Evolutionary conservation across 1,139 yeast genomes (phyloP), one percentile per base, ranked within the genome.

Genomic region (Scheffersomyces titani): DNA sequence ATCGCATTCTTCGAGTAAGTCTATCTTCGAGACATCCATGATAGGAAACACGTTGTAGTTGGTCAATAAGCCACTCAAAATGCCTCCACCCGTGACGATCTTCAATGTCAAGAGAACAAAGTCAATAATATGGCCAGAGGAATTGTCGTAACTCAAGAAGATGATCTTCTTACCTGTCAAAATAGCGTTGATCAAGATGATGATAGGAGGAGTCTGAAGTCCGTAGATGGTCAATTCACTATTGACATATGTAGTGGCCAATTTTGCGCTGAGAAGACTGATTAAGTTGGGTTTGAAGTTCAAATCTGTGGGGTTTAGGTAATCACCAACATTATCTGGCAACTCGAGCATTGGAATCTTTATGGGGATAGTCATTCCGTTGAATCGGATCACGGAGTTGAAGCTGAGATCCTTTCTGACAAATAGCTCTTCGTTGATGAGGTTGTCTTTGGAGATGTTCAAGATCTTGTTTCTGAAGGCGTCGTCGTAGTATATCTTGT

Each of bases 21-120:
- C 89, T 24, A 84, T 83, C 61, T 86, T 85, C 45, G 87, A 82
- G 24, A 86, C 82, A 63, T 87, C 90, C 2, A 87, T 78, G 57
- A 86, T 84, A 1, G 90, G 90, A 65, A 85, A 86, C 5, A 87
- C 77, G 57, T 81, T 79, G 63, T 75, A 80, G 68, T 74, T 66
- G 64, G 73, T 74, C 40, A 81, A 70, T 47, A 84, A 68, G 9
- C 88, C 86, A 50, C 84, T 73, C 54, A 86, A 63, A 5, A 86
- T 76, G 2, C 89, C 89, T 1, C 87, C 88, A 1, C 89, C 89
- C 9, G 85, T 76, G 9, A 84, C 79, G 52, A 86, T 70, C 57
- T 84, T 83, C 54, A 86, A 71, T 3, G 84, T 76, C 21, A 87
- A 80, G 52, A 85, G 72, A 0, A 86, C 78, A 57, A 78, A 81